These are phyloP conservation scores for Mucor sp. DNA, from an alignment of 371 early-diverging fungal genomes.

Conservation along the genomic window DNA sequence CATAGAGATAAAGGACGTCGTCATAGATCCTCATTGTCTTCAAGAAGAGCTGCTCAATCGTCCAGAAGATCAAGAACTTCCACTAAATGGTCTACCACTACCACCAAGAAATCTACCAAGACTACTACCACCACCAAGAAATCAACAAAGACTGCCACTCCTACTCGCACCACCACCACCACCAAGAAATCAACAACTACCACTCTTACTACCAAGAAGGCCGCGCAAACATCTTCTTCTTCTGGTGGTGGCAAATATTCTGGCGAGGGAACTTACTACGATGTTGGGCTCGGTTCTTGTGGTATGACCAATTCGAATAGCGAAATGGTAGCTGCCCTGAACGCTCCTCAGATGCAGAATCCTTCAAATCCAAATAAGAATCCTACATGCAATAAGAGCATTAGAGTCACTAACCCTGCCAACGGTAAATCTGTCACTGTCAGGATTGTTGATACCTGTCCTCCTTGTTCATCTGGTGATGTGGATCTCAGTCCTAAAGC, in stretches of 20 bases:
- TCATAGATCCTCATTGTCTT: background rate
- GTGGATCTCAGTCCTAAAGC: constrained; percentile 50
- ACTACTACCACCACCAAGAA: background rate
- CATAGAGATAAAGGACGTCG: background rate
- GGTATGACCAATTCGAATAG: constrained; percentile 24
- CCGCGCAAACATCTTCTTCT: background rate
- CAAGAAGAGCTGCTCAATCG: background rate
- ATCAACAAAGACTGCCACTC: background rate
- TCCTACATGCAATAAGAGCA: constrained; percentile 17
- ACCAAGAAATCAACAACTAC: background rate
- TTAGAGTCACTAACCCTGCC: constrained; percentile 30
- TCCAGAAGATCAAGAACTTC: background rate
- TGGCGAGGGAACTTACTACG: constrained; percentile 45
- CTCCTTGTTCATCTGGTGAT: constrained; percentile 20
- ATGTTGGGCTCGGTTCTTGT: constrained; percentile 37
- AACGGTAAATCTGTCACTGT: constrained; percentile 34
- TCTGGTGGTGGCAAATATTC: constrained; percentile 9
- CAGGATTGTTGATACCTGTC: constrained; percentile 32
- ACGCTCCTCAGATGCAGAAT: constrained; percentile 39
- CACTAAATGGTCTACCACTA: background rate
- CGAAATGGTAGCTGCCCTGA: constrained; percentile 39
- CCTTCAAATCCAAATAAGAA: constrained; percentile 43
- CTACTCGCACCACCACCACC: background rate
- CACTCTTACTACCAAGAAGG: background rate
- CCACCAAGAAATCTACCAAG: background rate